A percentile compares a stretch with the other conserved stretches of the same genome.
These are phyloP conservation scores for Naganishia albida DNA, from an alignment of 1,284 basidiomycete genomes.

Conservation along the genomic window DNA sequence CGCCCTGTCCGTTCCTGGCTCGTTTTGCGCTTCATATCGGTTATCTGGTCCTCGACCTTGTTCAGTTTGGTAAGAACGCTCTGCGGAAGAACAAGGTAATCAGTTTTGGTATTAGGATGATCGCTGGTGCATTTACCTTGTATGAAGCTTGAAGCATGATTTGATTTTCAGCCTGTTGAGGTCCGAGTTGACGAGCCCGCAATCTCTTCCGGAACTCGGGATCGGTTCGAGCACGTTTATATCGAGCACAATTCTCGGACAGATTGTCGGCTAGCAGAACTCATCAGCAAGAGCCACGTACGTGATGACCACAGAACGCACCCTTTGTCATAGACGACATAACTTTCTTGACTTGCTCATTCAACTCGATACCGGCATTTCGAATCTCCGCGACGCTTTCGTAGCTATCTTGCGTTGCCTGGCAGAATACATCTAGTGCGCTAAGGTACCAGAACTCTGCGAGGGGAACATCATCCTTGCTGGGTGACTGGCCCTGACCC, in stretches of 20 bases:
- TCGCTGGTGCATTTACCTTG: conserved; percentile 5
- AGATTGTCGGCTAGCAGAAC: conserved; percentile 14
- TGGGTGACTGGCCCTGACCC: conserved; percentile 23
- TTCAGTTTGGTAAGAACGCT: conserved; percentile 14
- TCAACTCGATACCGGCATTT: conserved; percentile 16
- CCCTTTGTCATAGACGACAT: conserved; percentile 21
- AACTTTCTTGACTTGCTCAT: conserved; percentile 21
- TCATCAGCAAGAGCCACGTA: background rate
- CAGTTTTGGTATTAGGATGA: background rate
- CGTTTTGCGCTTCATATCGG: conserved; percentile 16
- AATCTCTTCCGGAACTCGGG: conserved; percentile 25
- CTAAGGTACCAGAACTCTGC: conserved; percentile 35
- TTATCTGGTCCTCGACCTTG: conserved; percentile 24
- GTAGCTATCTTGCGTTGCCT: conserved; percentile 17
- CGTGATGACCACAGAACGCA: background rate
- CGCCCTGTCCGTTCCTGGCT: conserved; percentile 28
- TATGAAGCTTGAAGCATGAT: conserved; percentile 12
- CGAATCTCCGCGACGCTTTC: conserved; percentile 12
- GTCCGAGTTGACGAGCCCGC: conserved; percentile 22
- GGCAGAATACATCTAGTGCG: conserved; percentile 22
- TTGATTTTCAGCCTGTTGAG: conserved; percentile 29
- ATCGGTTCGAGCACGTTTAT: conserved; percentile 24
- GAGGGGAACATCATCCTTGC: conserved; percentile 25
- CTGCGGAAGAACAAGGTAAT: background rate
- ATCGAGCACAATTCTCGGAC: conserved; percentile 28